Evolutionary conservation across 176 grass and related monocot species (phyloP).

Genomic region (Stipa capillata): DNA sequence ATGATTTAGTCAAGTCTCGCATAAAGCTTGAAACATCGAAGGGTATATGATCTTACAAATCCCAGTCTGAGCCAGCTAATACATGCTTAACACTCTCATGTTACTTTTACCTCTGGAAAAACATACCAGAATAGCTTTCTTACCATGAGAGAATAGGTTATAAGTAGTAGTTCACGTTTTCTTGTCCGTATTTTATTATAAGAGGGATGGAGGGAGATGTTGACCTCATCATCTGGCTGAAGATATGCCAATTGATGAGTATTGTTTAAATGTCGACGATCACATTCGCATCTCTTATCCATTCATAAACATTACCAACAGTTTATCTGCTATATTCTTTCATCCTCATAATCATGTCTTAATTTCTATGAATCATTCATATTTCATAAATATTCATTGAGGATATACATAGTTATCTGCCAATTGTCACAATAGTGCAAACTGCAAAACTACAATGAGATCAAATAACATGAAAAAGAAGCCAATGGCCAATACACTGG

Average conservation of each 20-base stretch:
- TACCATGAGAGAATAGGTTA: not conserved
- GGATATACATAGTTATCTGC: not conserved
- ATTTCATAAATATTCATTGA: not conserved
- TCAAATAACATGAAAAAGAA: not conserved
- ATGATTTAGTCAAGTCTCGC: not conserved
- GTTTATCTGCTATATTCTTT: not conserved
- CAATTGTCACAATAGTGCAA: not conserved
- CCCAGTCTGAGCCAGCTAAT: not conserved
- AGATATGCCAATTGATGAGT: not conserved
- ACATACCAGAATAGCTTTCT: not conserved
- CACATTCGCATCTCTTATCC: not conserved
- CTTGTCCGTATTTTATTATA: not conserved
- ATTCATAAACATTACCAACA: not conserved
- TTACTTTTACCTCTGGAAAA: not conserved
- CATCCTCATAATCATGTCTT: not conserved
- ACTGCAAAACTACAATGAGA: too few species aligned
- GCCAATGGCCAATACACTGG: not conserved
- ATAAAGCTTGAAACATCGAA: constrained; percentile 3
- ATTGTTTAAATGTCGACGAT: not conserved
- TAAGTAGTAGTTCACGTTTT: not conserved
- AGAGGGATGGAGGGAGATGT: not conserved
- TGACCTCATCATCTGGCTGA: not conserved
- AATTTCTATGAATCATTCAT: not conserved
- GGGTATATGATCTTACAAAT: not conserved
- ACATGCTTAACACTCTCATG: not conserved